Evolutionary conservation across 2,329 filamentous ascomycete species (phyloP), one percentile per base, ranked within the genome.

Genomic region (Hawksworthiomyces lignivorus): DNA sequence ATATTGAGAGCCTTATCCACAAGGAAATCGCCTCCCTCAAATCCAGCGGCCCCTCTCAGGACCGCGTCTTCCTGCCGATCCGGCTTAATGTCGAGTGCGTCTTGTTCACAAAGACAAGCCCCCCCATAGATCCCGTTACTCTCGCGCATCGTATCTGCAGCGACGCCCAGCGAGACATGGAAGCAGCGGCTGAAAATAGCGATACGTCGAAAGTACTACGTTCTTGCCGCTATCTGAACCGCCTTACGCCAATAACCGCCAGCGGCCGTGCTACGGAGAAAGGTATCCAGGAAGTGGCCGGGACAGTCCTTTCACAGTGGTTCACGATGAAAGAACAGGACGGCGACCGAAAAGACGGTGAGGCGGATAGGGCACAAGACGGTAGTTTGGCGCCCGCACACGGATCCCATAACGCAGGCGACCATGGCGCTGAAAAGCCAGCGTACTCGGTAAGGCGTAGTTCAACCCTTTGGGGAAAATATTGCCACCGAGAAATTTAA

Each of bases 1-100:
- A 87, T 52, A 87, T 92, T 51, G 85, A 88, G 56, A 70, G 76
- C 5, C 74, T 80, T 21, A 86, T 92, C 51, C 60, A 77, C 51
- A 80, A 78, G 55, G 87, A 92, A 61, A 60, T 92, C n/a, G 72
- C 71, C 21, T 69, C 65, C 3, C 73, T 88, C 52, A 77, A 74
- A 41, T 54, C 64, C 21, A 58, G 59, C 41, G 55, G 63, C 22
- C 56, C 60, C 29, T 52, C 61, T 22, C 55, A 54, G n/a, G 59
- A 67, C 42, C 60, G 72, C 14, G 54, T 64, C 14, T 80, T 82
- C 51, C 67, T 66, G 14, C 62, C 72, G 3, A 62, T 82, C 26
- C 67, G 67, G 32, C 64, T 77, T 34, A 69, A 69, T 35, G 64
- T 81, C n/a, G 75, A 78, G 46, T 83, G 78, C 46, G 62, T 82